phyloP scores from a whole-genome alignment of 495 filamentous ascomycete genomes.

The Hypoxylon fragiforme region DNA sequence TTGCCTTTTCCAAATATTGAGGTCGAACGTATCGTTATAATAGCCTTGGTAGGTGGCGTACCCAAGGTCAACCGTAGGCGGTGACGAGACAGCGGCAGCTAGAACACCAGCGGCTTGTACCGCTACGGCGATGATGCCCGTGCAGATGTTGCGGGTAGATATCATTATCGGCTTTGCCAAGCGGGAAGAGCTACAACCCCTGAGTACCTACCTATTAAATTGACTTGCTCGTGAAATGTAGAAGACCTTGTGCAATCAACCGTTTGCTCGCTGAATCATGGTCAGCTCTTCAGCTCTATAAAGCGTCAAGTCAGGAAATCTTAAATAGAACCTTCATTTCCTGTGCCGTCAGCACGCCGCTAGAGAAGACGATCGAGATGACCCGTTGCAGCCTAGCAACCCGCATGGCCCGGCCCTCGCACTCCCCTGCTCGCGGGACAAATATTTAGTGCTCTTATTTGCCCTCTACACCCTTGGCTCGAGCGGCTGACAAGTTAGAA shows the following conservation, averaged over 20 bases:
- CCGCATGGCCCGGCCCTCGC: no score
- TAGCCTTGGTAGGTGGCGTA: conserved; percentile 48
- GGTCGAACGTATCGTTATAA: conserved; percentile 34
- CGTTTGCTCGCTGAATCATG: background rate
- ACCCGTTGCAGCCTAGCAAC: no score
- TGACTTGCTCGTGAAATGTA: conserved; percentile 14
- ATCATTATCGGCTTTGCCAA: conserved; percentile 16
- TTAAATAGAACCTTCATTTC: no score
- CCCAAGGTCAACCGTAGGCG: conserved; percentile 41
- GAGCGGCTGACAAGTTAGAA: background rate
- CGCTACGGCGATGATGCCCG: conserved; percentile 11
- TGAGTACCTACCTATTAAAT: background rate
- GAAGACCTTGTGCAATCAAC: no score
- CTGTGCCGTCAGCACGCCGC: no score
- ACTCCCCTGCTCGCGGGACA: no score
- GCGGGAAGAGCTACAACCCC: no score
- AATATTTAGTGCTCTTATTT: no score
- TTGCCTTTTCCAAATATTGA: conserved; percentile 48
- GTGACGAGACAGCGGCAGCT: background rate
- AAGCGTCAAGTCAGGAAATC: conserved; percentile 7
- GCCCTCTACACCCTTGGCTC: no score
- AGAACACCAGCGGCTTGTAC: background rate
- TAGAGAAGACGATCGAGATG: no score
- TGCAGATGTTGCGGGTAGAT: conserved; percentile 7
- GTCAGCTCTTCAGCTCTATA: background rate